Conservation (phyloP, 139 green algal genomes). For the Tetraselmis striata region DNA sequence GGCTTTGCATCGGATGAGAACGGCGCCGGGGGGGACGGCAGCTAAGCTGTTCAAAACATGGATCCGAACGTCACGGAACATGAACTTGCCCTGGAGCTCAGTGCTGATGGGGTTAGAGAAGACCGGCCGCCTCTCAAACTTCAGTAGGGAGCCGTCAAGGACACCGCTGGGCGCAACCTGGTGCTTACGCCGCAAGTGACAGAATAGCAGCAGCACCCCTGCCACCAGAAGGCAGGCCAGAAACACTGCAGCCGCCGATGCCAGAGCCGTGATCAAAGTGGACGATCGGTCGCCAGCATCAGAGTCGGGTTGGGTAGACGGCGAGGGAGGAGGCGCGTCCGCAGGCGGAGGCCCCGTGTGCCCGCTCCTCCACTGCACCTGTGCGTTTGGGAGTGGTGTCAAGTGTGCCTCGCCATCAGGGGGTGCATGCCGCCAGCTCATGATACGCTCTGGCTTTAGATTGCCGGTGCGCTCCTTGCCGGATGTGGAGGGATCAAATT, state of each 20-base stretch:
- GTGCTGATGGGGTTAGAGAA: not conserved
- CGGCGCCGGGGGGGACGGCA: not conserved
- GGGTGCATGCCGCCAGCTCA: not conserved
- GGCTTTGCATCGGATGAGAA: not conserved
- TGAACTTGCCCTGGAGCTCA: not conserved
- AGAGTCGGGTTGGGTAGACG: not conserved
- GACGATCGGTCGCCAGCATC: not conserved
- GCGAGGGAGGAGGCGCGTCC: not conserved
- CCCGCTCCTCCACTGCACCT: not conserved
- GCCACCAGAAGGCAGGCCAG: not conserved
- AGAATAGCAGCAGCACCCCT: not conserved
- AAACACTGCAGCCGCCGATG: not conserved
- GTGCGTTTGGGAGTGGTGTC: not conserved
- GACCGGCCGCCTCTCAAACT: not conserved
- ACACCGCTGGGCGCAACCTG: not conserved
- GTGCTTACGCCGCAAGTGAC: not conserved
- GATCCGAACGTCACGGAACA: not conserved
- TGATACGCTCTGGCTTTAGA: not conserved
- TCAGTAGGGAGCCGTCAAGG: not conserved
- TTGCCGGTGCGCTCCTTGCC: not conserved
- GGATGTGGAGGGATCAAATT: not conserved
- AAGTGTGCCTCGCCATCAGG: not conserved
- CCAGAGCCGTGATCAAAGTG: not conserved
- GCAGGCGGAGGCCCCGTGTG: not conserved
- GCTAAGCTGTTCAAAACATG: not conserved